Evolutionary conservation across 805 yeast genomes (phyloP), one percentile per base, ranked within the genome.

Genomic region (Candida nemodendra): DNA sequence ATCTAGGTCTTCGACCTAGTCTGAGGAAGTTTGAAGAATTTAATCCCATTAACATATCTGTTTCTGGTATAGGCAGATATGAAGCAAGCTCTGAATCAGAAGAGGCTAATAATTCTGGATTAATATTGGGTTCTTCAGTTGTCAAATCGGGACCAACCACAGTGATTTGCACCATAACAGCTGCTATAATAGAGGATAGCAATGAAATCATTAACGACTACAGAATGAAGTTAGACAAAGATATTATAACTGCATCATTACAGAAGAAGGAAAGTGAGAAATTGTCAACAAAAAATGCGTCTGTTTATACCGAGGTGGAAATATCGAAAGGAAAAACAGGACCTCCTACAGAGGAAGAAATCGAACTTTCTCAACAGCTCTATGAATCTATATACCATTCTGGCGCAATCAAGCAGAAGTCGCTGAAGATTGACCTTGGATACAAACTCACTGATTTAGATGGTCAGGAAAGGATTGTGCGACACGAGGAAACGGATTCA

Each of bases 341-440:
- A 11, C 85, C 88, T 1, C 95, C 95, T 19, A 78, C 90, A 1
- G 85, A 81, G 50, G 95, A 88, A 61, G 96, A 88, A 56, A 85
- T 84, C 79, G 77, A 74, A 21, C 53, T 83, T 15, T 76, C 86
- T 1, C 95, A 86, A 57, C 66, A 66, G 41, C 50, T 85, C 17
- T 78, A 78, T 50, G 84, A 84, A 46, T 65, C 75, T 4, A 56
- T 87, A 4, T 60, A 74, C 31, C 79, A 78, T 44, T 74, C 84
- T 9, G 74, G 76, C 19, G 44, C 84, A 16, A 58, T 84, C 14
- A 62, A 73, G 2, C 64, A 66, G 29, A 57, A 71, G 18, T 71
- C 84, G 5, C 65, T 84, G 41, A 70, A 71, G 48, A 78, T 81
- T n/a, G 69, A 69, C 41, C 57, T 76, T 36, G 74, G 77, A 14